Percentiles rank a stretch among this genome's conserved stretches.
Evolutionary conservation across 371 early-diverging fungal genomes (phyloP).

Genomic region (Apophysomyces trapeziformis): DNA sequence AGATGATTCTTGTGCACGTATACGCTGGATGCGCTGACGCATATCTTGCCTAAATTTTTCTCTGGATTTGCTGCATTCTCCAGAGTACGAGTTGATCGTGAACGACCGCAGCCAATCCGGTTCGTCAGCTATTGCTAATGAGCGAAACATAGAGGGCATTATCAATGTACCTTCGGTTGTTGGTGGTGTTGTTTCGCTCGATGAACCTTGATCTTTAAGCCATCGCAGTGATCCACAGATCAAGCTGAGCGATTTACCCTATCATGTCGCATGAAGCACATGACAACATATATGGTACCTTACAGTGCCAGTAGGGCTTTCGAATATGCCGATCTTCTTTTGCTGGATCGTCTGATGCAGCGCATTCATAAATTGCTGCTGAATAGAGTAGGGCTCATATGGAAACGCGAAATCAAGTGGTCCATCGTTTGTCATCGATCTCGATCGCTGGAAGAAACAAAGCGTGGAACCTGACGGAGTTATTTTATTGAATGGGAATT

Average conservation of each 20-base stretch:
- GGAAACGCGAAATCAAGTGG: slow-evolving; percentile 63
- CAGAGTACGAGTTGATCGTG: slow-evolving; percentile 12
- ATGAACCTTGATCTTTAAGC: slow-evolving; percentile 64
- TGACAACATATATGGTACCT: slow-evolving; percentile 1
- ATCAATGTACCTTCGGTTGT: slow-evolving; percentile 11
- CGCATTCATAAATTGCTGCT: slow-evolving; percentile 79
- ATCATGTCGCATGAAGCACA: neutral
- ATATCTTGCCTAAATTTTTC: slow-evolving; percentile 23
- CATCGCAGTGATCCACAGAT: slow-evolving; percentile 86
- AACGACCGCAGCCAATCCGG: slow-evolving; percentile 53
- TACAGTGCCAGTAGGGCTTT: slow-evolving; percentile 93
- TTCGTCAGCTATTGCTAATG: slow-evolving; percentile 23
- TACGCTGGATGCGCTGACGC: slow-evolving; percentile 34
- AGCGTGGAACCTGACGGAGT: no score
- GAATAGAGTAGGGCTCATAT: slow-evolving; percentile 77
- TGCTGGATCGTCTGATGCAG: slow-evolving; percentile 71
- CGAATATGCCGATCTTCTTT: slow-evolving; percentile 82
- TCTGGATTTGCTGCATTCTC: neutral
- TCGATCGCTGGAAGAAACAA: no score
- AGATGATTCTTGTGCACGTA: slow-evolving; percentile 24
- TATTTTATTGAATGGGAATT: no score
- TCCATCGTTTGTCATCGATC: slow-evolving; percentile 15
- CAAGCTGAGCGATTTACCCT: slow-evolving; percentile 89
- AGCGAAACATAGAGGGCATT: neutral
- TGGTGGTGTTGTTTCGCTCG: slow-evolving; percentile 9